Base-by-base conservation (phyloP, 306 rosid species). In the Trichosanthes cucumerina region DNA sequence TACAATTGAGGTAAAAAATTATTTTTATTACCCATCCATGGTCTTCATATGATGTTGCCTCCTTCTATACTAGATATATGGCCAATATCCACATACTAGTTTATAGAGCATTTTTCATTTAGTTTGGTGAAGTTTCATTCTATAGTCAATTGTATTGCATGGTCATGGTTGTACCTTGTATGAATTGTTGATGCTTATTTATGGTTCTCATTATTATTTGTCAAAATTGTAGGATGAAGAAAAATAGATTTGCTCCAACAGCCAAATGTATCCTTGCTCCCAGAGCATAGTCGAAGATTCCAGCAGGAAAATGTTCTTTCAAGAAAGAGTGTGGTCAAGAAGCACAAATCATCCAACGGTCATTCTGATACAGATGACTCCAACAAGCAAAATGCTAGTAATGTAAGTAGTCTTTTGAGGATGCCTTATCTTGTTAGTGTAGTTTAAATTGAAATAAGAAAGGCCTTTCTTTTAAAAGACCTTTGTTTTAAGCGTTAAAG, bases 161-260 rank as follows among this genome's bases (percentile, higher is more conserved):
- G 10, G 44, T 64, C 71, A 64, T 64, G 57, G 57, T 7, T 28
- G 77, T 73, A 73, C 60, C 59, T 16, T 47, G 77, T 16, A 73
- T 28, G 44, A 49, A 73, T 31, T 73, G 7, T 26, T 31, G 19
- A 73, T 73, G 43, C 38, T 28, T 73, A 12, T 24, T 46, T 26
- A 1, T 14, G 76, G 8, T 71, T 70, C n/a, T 46, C 28, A 47
- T 43, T 72, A 49, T 16, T 28, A 16, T 16, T 33, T 47, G 14
- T 72, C 59, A 44, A 46, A 47, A 31, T 84, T 54, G 68, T 84
- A 92, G 98, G 86, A 82, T 81, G 84, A 92, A 92, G 91, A 91
- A 86, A 89, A 91, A 56, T 79, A 90, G 86, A 79, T 79, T 64
- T 81, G 82, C 86, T 76, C 54, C 87, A 31, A 7, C 82, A 0